phyloP scores from a whole-genome alignment of 768 basidiomycete genomes.

The Cubamyces lactineus region DNA sequence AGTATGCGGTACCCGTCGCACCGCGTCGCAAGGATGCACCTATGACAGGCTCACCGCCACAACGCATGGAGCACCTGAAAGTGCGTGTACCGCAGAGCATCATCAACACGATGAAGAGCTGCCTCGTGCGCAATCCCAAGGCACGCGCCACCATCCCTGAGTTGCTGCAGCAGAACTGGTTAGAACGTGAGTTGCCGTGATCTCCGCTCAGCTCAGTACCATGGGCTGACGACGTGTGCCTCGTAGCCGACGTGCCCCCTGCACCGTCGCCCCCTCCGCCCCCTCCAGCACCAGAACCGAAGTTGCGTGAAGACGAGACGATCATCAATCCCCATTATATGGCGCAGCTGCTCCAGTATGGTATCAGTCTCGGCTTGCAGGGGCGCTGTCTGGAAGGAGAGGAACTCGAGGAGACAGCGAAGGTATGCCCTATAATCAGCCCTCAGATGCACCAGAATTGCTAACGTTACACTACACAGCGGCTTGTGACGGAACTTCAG shows the following conservation, averaged over 20 bases:
- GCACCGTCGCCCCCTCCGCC: constrained; percentile 32
- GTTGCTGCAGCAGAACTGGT: constrained; percentile 80
- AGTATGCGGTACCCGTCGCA: constrained; percentile 48
- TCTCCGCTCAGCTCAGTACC: constrained; percentile 1
- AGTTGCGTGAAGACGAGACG: constrained; percentile 57
- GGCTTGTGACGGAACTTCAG: constrained; percentile 25
- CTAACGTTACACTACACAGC: not conserved
- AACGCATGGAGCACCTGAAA: constrained; percentile 70
- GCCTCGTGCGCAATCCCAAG: constrained; percentile 79
- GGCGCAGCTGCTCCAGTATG: constrained; percentile 72
- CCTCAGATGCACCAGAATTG: not conserved
- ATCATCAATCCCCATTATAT: constrained; percentile 82
- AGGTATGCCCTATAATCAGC: constrained; percentile 41
- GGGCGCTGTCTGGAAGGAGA: constrained; percentile 46
- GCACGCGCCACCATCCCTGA: constrained; percentile 87
- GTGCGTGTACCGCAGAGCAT: constrained; percentile 72
- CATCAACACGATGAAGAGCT: constrained; percentile 82
- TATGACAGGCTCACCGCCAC: constrained; percentile 40
- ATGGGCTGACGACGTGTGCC: not conserved
- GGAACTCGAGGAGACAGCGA: constrained; percentile 54
- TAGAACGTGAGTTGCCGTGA: constrained; percentile 53
- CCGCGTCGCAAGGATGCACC: constrained; percentile 35
- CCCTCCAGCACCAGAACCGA: constrained; percentile 28
- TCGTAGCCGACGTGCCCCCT: constrained; percentile 32
- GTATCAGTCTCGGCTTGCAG: constrained; percentile 56